Percentiles rank a stretch among this genome's conserved stretches.
Evolutionary conservation across 208 protist genomes (phyloP).

Genomic region (Balamuthia mandrillaris): DNA sequence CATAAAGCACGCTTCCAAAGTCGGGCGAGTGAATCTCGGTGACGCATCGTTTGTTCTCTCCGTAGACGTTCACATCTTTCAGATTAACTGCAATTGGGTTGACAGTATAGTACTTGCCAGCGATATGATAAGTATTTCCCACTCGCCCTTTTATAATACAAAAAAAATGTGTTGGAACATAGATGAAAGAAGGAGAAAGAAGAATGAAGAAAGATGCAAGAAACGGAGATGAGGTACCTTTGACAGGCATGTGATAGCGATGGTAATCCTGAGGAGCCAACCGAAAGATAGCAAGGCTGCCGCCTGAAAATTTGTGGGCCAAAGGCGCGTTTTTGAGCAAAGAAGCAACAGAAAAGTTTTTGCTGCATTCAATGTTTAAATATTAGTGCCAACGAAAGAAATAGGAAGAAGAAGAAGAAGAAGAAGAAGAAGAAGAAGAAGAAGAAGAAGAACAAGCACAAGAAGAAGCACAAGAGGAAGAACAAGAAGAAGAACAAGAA

Average conservation of each 20-base stretch:
- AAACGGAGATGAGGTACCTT: conserved; percentile 28
- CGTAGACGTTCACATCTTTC: background rate
- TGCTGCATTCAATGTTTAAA: no score
- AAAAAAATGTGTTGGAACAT: no score
- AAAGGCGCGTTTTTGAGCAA: background rate
- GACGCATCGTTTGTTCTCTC: background rate
- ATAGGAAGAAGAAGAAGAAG: background rate
- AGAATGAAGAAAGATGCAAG: background rate
- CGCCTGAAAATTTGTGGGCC: conserved; percentile 7
- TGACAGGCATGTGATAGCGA: conserved; percentile 67
- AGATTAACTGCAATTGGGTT: conserved; percentile 65
- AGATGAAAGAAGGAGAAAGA: no score
- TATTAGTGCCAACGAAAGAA: background rate
- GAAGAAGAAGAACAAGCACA: no score
- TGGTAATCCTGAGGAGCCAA: conserved; percentile 78
- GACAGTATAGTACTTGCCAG: conserved; percentile 62
- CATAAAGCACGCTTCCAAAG: background rate
- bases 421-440: background rate
- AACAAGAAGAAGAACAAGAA: background rate
- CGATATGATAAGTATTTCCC: no score
- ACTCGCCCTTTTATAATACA: no score
- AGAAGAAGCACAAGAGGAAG: background rate
- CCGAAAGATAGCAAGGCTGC: conserved; percentile 28
- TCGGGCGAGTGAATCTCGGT: background rate
- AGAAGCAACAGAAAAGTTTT: background rate